A percentile compares a stretch with the other conserved stretches of the same genome.
phyloP scores from a whole-genome alignment of 352 stramenopile species.

The Phytopythium helicoides region DNA sequence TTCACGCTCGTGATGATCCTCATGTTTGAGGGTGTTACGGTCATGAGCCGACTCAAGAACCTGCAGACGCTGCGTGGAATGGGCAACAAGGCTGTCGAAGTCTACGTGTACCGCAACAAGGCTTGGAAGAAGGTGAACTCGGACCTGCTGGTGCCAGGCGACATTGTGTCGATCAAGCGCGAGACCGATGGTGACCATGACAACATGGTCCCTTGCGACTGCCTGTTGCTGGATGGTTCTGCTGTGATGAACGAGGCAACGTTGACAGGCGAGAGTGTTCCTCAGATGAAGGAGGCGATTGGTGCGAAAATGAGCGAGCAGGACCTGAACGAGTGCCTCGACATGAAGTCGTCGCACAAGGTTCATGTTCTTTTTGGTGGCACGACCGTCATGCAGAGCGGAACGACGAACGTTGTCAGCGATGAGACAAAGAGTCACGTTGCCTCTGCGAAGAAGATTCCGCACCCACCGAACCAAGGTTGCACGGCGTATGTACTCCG shows the following conservation, averaged over 20 bases:
- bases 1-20: constrained; percentile 98
- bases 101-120: constrained; percentile 91
- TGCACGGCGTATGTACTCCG: constrained; percentile 95
- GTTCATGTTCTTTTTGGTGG: constrained; percentile 93
- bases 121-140: constrained; percentile 84
- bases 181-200: constrained; percentile 76
- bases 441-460: constrained; percentile 34
- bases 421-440: constrained; percentile 2
- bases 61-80: constrained; percentile 95
- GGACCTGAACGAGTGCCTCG: constrained; percentile 64
- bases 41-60: constrained; percentile 94
- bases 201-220: constrained; percentile 94
- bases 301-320: constrained; percentile 69
- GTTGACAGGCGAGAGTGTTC: constrained; percentile 97
- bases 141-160: constrained; percentile 90
- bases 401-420: constrained; percentile 38
- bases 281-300: constrained; percentile 97
- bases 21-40: constrained; percentile 97
- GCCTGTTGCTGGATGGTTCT: constrained; percentile 92
- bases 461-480: constrained; percentile 88
- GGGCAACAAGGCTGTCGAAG: constrained; percentile 80
- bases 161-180: constrained; percentile 93
- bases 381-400: constrained; percentile 89
- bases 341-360: constrained; percentile 88
- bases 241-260: constrained; percentile 99